phyloP scores from a whole-genome alignment of 768 basidiomycete genomes.

The Naematelia aurantialba region DNA sequence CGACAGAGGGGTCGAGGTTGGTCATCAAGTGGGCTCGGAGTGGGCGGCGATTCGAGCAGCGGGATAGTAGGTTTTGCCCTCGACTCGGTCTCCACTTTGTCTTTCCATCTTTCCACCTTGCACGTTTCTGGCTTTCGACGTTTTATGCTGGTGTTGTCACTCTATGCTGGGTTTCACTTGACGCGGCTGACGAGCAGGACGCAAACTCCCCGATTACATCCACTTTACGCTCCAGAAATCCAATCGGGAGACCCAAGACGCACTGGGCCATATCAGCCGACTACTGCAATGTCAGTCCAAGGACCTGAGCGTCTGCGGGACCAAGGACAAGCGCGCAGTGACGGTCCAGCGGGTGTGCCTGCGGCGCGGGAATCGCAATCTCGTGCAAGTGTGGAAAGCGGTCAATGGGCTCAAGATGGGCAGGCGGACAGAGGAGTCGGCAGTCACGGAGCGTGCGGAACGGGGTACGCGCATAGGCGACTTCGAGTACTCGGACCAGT shows the following conservation, averaged over 20 bases:
- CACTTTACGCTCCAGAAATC: conserved; percentile 97
- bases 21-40: conserved; percentile 66
- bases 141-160: too few species aligned
- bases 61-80: background rate
- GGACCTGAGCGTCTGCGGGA: conserved; percentile 86
- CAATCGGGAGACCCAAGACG: conserved; percentile 95
- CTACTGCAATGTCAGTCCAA: conserved; percentile 70
- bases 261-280: conserved; percentile 73
- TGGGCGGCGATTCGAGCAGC: background rate
- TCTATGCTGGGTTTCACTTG: too few species aligned
- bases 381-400: conserved; percentile 80
- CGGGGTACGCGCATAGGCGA: conserved; percentile 84
- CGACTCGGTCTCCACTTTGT: too few species aligned
- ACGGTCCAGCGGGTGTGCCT: conserved; percentile 78
- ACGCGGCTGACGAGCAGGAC: conserved; percentile 8
- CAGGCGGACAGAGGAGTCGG: conserved; percentile 60
- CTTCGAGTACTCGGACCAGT: conserved; percentile 73
- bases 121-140: background rate
- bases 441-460: conserved; percentile 71
- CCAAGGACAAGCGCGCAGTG: conserved; percentile 97
- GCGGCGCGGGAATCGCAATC: conserved; percentile 51
- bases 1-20: conserved; percentile 65
- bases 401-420: conserved; percentile 63
- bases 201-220: conserved; percentile 63
- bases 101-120: background rate